Evolutionary conservation across 495 filamentous ascomycete species (phyloP), one percentile per base, ranked within the genome.

Genomic region (Penicillium waksmanii): DNA sequence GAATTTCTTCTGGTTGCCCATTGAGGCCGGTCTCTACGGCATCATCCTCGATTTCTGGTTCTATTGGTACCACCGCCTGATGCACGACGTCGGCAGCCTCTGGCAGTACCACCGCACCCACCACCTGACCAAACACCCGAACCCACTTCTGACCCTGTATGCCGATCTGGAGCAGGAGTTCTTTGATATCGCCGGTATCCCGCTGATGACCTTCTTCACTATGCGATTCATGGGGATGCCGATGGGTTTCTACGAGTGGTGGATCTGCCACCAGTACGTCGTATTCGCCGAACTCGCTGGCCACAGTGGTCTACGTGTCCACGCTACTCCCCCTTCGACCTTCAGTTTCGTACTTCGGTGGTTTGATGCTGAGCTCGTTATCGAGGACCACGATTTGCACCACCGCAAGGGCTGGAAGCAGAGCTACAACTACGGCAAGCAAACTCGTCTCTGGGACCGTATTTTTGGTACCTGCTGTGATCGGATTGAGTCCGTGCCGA

Each of bases 91-190:
- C 15, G 65, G 52, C 43, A 51, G 52, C 0, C 66, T 77, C 3
- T 77, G 74, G 74, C 71, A 75, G 36, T 77, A 68, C 66, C 74
- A 77, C 61, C 73, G 73, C 18, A 77, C 74, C 5, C 74, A 77
- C 62, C 74, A 77, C 52, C 64, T 77, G 2, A 75, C 74, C 7
- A 77, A 77, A 56, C 74, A 77, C 48, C 74, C 74, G 4, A 75
- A 74, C 58, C 69, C 74, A 12, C 62, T 75, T 1, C 56, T 77
- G 19, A 65, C 73, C 0, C 67, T 70, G 0, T 77, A 75, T 49
- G 74, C 74, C 35, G 73, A 75, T 33, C 50, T 65, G 2, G 73
- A 73, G 56, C 73, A 77, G 56, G 74, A 75, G 61, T 72, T 77
- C 56, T 72, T 75, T 44, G 73, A 75, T 44, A 74, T 77, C 40